Conservation (phyloP, 2,329 filamentous ascomycete genomes). For the Colletotrichum orchidophilum region DNA sequence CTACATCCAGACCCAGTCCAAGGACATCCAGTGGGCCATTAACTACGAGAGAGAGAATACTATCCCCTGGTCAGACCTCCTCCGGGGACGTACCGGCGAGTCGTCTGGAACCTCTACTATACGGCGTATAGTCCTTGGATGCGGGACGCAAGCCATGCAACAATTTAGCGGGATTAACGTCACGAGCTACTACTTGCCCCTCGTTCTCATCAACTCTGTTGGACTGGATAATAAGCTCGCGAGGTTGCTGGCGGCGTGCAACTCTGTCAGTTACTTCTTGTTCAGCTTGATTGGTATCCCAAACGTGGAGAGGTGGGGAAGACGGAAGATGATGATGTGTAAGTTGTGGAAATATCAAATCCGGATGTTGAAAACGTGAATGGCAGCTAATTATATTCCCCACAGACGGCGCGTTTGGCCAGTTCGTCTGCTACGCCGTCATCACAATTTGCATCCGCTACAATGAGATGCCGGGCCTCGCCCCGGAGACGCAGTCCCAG, state of each 20-base stretch:
- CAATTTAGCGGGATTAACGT: conserved; percentile 43
- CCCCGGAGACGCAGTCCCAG: conserved; percentile 6
- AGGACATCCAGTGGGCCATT: conserved; percentile 44
- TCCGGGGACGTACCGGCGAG: conserved; percentile 54
- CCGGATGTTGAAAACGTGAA: neutral
- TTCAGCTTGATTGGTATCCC: conserved; percentile 40
- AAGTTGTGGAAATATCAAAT: neutral
- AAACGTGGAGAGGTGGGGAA: conserved; percentile 52
- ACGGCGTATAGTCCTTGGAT: conserved; percentile 59
- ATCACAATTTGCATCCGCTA: conserved; percentile 60
- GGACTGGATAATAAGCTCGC: conserved; percentile 59
- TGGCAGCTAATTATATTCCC: neutral
- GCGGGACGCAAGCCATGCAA: conserved; percentile 48
- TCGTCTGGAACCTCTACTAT: conserved; percentile 58
- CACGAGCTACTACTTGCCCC: conserved; percentile 51
- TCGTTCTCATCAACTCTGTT: conserved; percentile 61
- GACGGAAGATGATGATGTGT: conserved; percentile 67
- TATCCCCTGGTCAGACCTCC: conserved; percentile 58
- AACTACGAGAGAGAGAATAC: conserved; percentile 51
- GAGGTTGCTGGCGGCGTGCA: conserved; percentile 61
- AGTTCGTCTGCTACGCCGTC: conserved; percentile 60
- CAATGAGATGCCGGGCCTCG: conserved; percentile 41
- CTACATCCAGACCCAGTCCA: conserved; percentile 38
- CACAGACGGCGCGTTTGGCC: conserved; percentile 55
- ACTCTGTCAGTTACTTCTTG: conserved; percentile 42